Evolutionary conservation across 2,329 filamentous ascomycete genomes (phyloP).

Genomic region (Thelonectria rubi): DNA sequence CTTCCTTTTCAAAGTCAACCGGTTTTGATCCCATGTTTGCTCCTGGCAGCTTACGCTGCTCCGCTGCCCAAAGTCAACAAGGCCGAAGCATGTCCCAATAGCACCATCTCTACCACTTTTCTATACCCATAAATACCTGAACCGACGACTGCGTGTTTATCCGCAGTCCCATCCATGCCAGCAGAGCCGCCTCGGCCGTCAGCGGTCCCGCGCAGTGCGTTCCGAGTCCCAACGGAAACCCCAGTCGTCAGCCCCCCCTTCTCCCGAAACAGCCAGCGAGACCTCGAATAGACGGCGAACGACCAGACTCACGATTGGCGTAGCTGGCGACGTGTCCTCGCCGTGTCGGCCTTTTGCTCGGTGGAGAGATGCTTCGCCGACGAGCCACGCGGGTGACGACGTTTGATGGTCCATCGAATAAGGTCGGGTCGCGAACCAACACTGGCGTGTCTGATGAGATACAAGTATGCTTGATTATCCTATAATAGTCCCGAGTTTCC

Average conservation of each 20-base stretch:
- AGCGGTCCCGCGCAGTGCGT: slow-evolving; percentile 3
- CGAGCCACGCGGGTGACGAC: background rate
- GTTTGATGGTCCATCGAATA: background rate
- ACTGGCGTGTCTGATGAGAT: background rate
- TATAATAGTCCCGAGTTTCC: background rate
- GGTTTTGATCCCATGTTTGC: too few relatives aligned
- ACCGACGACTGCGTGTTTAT: too few relatives aligned
- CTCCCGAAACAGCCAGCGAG: background rate
- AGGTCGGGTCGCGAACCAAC: background rate
- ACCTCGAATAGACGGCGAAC: background rate
- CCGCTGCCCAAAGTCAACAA: too few relatives aligned
- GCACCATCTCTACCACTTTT: too few relatives aligned
- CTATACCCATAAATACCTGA: too few relatives aligned
- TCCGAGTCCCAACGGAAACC: slow-evolving; percentile 20
- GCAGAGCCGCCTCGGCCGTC: background rate
- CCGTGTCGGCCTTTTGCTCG: background rate
- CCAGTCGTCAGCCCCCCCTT: slow-evolving; percentile 6
- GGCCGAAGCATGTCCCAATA: too few relatives aligned
- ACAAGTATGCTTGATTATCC: background rate
- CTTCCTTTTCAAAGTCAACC: too few relatives aligned
- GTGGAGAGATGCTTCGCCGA: background rate
- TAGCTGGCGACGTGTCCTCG: background rate
- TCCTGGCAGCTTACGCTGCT: too few relatives aligned
- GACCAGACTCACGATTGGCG: background rate
- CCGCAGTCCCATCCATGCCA: background rate